Evolutionary conservation across 345 rosid genomes (phyloP).

Genomic region (Gynandropsis gynandra): DNA sequence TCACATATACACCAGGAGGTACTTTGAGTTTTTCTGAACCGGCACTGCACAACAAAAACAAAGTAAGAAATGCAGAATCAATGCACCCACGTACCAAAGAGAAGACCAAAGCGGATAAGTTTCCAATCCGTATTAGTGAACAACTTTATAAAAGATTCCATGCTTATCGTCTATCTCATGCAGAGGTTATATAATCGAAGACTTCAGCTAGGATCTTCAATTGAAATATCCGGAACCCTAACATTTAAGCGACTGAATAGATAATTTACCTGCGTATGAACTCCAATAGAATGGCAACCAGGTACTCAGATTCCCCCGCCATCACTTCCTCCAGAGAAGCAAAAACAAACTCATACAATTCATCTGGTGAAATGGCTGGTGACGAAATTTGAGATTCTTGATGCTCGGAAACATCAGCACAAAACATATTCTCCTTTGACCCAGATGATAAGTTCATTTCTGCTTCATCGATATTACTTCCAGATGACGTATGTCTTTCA

Average conservation of each 20-base stretch:
- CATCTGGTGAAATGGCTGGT: conserved; percentile 88
- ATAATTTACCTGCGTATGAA: conserved; percentile 89
- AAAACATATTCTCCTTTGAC: conserved; percentile 33
- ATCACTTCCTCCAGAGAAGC: conserved; percentile 80
- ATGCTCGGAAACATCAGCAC: conserved; percentile 45
- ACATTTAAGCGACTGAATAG: too few relatives aligned
- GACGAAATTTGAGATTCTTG: conserved; percentile 68
- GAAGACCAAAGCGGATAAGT: too few relatives aligned
- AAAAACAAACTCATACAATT: conserved; percentile 79
- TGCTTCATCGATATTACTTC: conserved; percentile 33
- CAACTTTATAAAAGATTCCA: neutral
- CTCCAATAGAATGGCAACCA: conserved; percentile 73
- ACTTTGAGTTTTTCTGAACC: conserved; percentile 73
- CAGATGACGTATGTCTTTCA: conserved; percentile 29
- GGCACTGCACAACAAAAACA: conserved; percentile 44
- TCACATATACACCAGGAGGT: conserved; percentile 59
- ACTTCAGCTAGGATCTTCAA: conserved; percentile 7
- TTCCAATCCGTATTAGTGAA: neutral
- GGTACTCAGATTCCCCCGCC: conserved; percentile 80
- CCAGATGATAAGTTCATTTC: conserved; percentile 36
- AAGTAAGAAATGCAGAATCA: neutral
- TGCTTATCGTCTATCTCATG: neutral
- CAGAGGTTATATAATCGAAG: conserved; percentile 12
- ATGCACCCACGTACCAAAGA: neutral
- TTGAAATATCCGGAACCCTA: neutral